Evolutionary conservation across 2,329 filamentous ascomycete genomes (phyloP).

Genomic region (Aspergillus aculeatinus): DNA sequence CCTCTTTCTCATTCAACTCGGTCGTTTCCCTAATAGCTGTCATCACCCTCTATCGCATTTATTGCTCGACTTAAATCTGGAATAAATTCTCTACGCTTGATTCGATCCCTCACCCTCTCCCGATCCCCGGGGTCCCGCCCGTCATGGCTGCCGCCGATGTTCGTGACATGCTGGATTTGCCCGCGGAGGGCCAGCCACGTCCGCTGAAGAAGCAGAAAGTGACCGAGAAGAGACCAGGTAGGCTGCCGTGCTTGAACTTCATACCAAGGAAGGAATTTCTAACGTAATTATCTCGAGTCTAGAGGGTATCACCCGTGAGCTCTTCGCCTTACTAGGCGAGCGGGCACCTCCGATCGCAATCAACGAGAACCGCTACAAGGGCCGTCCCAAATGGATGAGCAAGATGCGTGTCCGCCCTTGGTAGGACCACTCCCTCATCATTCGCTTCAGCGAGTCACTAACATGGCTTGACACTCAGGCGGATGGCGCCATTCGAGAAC

Average conservation of each 20-base stretch:
- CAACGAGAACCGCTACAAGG: conserved; percentile 54
- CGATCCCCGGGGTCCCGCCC: neutral
- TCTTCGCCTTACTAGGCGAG: conserved; percentile 53
- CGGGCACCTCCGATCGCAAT: conserved; percentile 53
- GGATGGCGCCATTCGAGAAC: conserved; percentile 70
- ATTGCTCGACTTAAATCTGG: neutral
- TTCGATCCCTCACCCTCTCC: neutral
- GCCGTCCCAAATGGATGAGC: conserved; percentile 48
- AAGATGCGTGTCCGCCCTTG: conserved; percentile 46
- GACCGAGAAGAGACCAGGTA: conserved; percentile 57
- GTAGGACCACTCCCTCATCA: conserved; percentile 31
- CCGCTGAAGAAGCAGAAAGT: conserved; percentile 75
- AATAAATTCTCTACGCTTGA: neutral
- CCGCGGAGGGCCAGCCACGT: conserved; percentile 58
- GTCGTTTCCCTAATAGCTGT: neutral
- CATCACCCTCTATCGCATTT: neutral
- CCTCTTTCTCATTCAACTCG: neutral
- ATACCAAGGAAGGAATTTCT: neutral
- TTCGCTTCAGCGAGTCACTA: neutral
- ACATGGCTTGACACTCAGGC: conserved; percentile 55
- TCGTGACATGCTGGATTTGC: conserved; percentile 83
- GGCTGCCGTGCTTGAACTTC: conserved; percentile 20
- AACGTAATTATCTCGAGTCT: neutral
- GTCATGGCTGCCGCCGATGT: conserved; percentile 69
- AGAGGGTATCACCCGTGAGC: conserved; percentile 53